Percentiles rank a stretch among this genome's conserved stretches.
These are phyloP conservation scores for Clarireedia hainanense DNA, from an alignment of 2,329 filamentous ascomycete species.

Conservation along the genomic window DNA sequence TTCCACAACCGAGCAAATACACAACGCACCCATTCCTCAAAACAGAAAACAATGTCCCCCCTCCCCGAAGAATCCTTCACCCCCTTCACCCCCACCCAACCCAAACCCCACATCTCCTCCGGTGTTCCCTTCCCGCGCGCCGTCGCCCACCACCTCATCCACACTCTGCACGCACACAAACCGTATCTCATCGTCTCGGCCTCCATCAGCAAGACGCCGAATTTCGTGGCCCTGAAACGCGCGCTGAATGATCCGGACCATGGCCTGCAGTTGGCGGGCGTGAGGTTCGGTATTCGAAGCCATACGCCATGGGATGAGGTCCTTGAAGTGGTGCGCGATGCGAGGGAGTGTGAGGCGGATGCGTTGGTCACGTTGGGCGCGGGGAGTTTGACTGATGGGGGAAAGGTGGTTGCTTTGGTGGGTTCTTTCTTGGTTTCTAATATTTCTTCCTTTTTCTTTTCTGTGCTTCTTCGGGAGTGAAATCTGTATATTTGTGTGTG, in stretches of 20 bases:
- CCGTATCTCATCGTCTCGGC: conserved; percentile 29
- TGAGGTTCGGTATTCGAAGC: conserved; percentile 27
- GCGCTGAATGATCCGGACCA: conserved; percentile 11
- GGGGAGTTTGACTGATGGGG: conserved; percentile 29
- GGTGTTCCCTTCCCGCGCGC: conserved; percentile 13
- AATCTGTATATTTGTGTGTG: not conserved
- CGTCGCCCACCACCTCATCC: conserved; percentile 22
- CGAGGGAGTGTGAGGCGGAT: conserved; percentile 21
- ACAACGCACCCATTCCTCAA: no score
- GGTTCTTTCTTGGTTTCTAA: not conserved
- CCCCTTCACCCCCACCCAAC: not conserved
- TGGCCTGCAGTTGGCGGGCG: conserved; percentile 23
- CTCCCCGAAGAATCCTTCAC: not conserved
- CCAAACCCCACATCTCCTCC: conserved; percentile 36
- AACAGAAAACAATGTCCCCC: not conserved
- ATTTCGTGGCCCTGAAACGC: conserved; percentile 21
- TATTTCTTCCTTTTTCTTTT: not conserved
- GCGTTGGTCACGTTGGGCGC: conserved; percentile 29
- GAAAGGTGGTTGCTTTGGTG: conserved; percentile 26
- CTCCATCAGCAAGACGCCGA: conserved; percentile 27
- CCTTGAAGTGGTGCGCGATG: conserved; percentile 24
- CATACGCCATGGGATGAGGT: conserved; percentile 29
- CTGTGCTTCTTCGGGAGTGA: no score
- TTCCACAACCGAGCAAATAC: no score
- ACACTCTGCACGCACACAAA: conserved; percentile 23